These are phyloP conservation scores for Globisporangium mamillatum DNA, from an alignment of 352 stramenopile species.

Conservation along the genomic window DNA sequence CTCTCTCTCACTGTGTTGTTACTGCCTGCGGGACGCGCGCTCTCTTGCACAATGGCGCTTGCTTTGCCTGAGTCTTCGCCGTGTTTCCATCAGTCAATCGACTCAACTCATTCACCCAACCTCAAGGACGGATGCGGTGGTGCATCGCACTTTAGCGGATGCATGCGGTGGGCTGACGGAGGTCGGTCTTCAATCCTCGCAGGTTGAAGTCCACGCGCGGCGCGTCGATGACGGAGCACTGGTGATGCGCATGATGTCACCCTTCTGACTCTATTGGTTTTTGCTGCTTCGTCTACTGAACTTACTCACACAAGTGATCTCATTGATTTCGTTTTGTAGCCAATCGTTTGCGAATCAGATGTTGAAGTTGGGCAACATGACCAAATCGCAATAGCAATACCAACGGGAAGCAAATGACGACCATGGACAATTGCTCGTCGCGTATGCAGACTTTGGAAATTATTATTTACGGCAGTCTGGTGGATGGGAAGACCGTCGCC, in stretches of 20 bases:
- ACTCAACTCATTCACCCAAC: neutral
- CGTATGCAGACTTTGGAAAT: neutral
- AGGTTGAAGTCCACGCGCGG: constrained; percentile 6
- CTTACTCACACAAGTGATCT: neutral
- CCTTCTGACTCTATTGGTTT: neutral
- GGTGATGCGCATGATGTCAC: constrained; percentile 2
- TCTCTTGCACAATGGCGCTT: neutral
- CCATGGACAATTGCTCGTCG: neutral
- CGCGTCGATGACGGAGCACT: neutral
- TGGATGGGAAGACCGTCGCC: too few species aligned
- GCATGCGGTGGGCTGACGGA: neutral
- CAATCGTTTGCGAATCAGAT: neutral
- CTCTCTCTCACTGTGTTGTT: constrained; percentile 13
- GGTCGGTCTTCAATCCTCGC: neutral
- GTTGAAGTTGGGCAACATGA: neutral
- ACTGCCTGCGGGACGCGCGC: neutral
- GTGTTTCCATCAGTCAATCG: neutral
- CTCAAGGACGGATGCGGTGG: neutral
- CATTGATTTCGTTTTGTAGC: neutral
- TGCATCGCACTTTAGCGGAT: neutral
- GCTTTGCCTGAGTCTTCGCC: neutral
- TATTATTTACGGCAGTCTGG: too few species aligned
- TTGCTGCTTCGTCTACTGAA: constrained; percentile 8
- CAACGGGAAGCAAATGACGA: neutral
- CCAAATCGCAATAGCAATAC: neutral